phyloP scores from a whole-genome alignment of 306 rosid genomes.

The Inga leiocalycina region DNA sequence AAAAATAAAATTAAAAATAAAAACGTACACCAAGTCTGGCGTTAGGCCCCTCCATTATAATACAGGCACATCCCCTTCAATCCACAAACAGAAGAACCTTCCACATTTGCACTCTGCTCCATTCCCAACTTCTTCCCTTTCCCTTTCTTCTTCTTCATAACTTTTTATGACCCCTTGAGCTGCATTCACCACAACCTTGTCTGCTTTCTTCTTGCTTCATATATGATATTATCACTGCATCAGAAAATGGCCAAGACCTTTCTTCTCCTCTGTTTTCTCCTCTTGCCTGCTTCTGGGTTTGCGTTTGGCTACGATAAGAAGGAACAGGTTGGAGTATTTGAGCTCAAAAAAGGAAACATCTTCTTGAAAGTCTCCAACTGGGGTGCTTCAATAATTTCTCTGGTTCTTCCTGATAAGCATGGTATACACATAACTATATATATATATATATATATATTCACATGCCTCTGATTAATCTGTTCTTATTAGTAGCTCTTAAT shows the following conservation, averaged over 20 bases:
- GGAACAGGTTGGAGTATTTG: slow-evolving; percentile 37
- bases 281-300: slow-evolving; percentile 31
- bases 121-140: not conserved
- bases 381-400: slow-evolving; percentile 50
- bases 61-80: not conserved
- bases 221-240: not conserved
- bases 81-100: not conserved
- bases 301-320: slow-evolving; percentile 22
- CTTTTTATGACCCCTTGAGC: not conserved
- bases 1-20: not conserved
- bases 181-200: not conserved
- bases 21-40: not conserved
- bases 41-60: slow-evolving; percentile 7
- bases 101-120: not conserved
- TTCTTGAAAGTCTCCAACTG: slow-evolving; percentile 50
- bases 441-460: too few relatives aligned
- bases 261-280: slow-evolving; percentile 19
- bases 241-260: slow-evolving; percentile 30
- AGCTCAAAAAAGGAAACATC: slow-evolving; percentile 46
- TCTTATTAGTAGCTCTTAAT: not conserved
- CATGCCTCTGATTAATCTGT: not conserved
- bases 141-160: not conserved
- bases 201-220: not conserved
- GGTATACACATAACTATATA: slow-evolving; percentile 11
- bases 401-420: slow-evolving; percentile 44